Percentiles rank a stretch among this genome's conserved stretches.
Evolutionary conservation across 2,329 filamentous ascomycete species (phyloP).

Genomic region (Aspergillus caelatus): DNA sequence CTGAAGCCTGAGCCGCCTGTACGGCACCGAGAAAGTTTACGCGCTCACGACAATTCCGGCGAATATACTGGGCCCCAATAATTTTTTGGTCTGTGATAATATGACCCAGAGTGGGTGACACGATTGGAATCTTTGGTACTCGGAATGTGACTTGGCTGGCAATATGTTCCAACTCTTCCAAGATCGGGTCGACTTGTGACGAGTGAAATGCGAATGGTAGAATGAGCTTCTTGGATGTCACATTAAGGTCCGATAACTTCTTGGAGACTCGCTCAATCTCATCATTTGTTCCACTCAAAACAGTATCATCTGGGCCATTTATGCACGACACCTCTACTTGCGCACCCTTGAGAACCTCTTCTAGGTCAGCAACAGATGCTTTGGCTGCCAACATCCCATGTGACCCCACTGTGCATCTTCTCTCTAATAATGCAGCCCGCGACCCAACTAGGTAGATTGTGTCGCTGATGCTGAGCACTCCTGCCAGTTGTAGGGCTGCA

Average conservation of each 20-base stretch:
- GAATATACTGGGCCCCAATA: background rate
- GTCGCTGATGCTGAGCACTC: slow-evolving; percentile 40
- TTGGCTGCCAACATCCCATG: slow-evolving; percentile 48
- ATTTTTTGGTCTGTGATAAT: slow-evolving; percentile 38
- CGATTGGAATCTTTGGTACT: slow-evolving; percentile 42
- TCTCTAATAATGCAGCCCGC: slow-evolving; percentile 42
- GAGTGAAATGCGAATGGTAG: slow-evolving; percentile 33
- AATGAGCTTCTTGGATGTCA: background rate
- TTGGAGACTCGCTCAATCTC: background rate
- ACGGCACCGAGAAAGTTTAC: slow-evolving; percentile 28
- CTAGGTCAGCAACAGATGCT: slow-evolving; percentile 22
- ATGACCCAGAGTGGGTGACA: slow-evolving; percentile 49
- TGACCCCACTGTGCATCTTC: slow-evolving; percentile 42
- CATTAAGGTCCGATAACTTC: background rate
- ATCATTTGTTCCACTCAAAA: slow-evolving; percentile 13
- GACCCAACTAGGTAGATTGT: slow-evolving; percentile 44
- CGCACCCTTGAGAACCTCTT: background rate
- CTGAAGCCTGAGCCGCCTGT: slow-evolving; percentile 23
- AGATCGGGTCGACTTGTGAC: background rate
- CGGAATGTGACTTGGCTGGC: slow-evolving; percentile 35
- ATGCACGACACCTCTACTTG: background rate
- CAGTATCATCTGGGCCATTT: background rate
- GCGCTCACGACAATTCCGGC: background rate
- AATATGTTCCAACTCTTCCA: slow-evolving; percentile 19
- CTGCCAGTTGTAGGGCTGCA: slow-evolving; percentile 43